Conservation (phyloP, 768 basidiomycete genomes). For the Tulasnella sp. region DNA sequence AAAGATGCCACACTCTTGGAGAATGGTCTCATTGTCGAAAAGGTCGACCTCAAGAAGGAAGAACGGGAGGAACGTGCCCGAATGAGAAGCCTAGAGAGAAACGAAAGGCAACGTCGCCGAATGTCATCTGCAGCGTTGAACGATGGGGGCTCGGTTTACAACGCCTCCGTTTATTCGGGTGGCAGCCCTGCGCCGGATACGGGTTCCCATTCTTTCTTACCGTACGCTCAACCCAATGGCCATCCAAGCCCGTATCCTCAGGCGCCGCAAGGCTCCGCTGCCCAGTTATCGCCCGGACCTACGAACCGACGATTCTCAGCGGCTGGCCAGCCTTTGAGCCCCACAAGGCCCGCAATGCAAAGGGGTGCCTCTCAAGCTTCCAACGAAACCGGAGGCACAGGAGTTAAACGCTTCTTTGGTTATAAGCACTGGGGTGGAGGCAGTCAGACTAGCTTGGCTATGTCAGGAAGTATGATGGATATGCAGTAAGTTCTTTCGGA, state of each 20-base stretch:
- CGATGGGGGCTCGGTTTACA: slow-evolving; percentile 12
- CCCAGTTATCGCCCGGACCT: slow-evolving; percentile 9
- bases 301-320: slow-evolving; percentile 24
- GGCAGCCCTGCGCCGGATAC: slow-evolving; percentile 21
- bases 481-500: slow-evolving; percentile 68
- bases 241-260: neutral
- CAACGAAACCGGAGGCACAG: slow-evolving; percentile 21
- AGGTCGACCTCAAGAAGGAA: slow-evolving; percentile 64
- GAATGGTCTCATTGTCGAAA: slow-evolving; percentile 86
- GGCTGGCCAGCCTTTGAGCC: neutral
- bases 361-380: slow-evolving; percentile 20
- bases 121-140: slow-evolving; percentile 12
- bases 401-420: slow-evolving; percentile 60
- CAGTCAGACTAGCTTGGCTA: slow-evolving; percentile 76
- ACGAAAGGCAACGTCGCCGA: slow-evolving; percentile 56
- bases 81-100: slow-evolving; percentile 60
- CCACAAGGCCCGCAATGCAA: neutral
- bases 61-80: slow-evolving; percentile 67
- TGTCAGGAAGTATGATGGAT: slow-evolving; percentile 83
- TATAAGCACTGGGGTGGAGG: slow-evolving; percentile 66
- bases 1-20: slow-evolving; percentile 78
- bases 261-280: neutral
- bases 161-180: slow-evolving; percentile 24
- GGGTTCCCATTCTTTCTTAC: neutral
- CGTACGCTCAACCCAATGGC: neutral